Conservation (phyloP, 2,329 filamentous ascomycete genomes). For the Xylariomycetidae sp. region DNA sequence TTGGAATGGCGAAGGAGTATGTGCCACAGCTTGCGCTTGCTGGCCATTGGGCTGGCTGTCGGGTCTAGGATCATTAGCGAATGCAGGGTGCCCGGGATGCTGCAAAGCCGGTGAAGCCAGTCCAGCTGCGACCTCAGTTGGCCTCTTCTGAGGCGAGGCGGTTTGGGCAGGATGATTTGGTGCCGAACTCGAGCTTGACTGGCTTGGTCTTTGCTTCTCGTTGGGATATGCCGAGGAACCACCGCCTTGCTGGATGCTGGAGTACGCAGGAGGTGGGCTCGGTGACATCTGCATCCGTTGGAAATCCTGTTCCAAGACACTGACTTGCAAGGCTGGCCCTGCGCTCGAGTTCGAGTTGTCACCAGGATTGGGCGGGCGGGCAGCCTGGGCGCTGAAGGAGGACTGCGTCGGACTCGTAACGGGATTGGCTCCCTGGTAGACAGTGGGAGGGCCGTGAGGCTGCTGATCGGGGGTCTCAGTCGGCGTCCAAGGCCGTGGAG, state of each 20-base stretch:
- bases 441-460: conserved; percentile 81
- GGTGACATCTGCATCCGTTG: conserved; percentile 72
- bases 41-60: conserved; percentile 41
- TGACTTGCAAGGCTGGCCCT: conserved; percentile 46
- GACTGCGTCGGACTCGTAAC: conserved; percentile 50
- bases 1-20: conserved; percentile 39
- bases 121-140: conserved; percentile 22
- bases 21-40: conserved; percentile 32
- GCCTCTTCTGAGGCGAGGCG: conserved; percentile 28
- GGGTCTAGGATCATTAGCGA: conserved; percentile 72
- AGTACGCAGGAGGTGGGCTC: conserved; percentile 93
- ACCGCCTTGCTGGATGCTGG: conserved; percentile 56
- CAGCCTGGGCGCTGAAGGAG: conserved; percentile 36
- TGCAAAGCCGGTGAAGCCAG: conserved; percentile 45
- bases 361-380: conserved; percentile 26
- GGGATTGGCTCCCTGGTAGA: conserved; percentile 81
- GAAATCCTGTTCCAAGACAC: conserved; percentile 80
- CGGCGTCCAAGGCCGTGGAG: conserved; percentile 80
- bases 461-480: conserved; percentile 83
- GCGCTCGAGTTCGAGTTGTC: conserved; percentile 17
- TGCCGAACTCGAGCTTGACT: conserved; percentile 19
- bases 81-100: conserved; percentile 74
- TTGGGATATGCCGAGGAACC: conserved; percentile 60
- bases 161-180: conserved; percentile 22
- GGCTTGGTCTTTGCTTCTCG: conserved; percentile 61